Evolutionary conservation across 768 basidiomycete genomes (phyloP), one percentile per base, ranked within the genome.

Genomic region (Boletus vinaceobasis): DNA sequence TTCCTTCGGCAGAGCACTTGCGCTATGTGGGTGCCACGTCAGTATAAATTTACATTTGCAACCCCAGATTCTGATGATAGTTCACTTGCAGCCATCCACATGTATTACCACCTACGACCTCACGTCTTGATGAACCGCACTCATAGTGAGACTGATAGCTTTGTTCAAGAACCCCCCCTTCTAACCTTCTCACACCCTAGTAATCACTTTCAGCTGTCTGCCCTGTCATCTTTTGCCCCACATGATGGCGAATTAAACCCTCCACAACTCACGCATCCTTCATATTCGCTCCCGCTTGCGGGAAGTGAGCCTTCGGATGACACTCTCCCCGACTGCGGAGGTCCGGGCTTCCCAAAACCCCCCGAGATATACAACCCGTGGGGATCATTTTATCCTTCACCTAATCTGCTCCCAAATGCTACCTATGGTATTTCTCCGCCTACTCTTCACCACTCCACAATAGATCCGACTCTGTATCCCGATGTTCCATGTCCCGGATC

Each of bases 331-430:
- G n/a, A 50, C 33, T 32, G 4, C 42, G 17, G 38, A 7, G 36
- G 42, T 36, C 14, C 31, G 5, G 29, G 27, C 38, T 50, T 50
- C 19, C 6, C 37, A 15, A 51, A 50, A 36, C 38, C 51, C 1
- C 51, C 38, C 14, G 50, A 52, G 21, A 43, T 43, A n/a, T 39
- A 43, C 48, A 33, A 29, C 37, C 21, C 32, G n/a, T 67, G 62
- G 59, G 37, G 31, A 21, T 17, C 42, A 39, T 43, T 32, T 32
- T 32, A 40, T 14, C 43, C 35, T 27, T n/a, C 52, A 19, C 46
- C 35, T 29, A 38, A 47, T 48, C 7, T 42, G 31, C 19, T 14
- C 29, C 52, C 38, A 29, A 43, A 35, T 40, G 5, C 47, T 5
- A 44, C 4, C 10, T 42, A 43, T 23, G 32, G 7, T n/a, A n/a